Base-by-base conservation (phyloP, 331 rosid species). In the Erythrophleum ivorense region DNA sequence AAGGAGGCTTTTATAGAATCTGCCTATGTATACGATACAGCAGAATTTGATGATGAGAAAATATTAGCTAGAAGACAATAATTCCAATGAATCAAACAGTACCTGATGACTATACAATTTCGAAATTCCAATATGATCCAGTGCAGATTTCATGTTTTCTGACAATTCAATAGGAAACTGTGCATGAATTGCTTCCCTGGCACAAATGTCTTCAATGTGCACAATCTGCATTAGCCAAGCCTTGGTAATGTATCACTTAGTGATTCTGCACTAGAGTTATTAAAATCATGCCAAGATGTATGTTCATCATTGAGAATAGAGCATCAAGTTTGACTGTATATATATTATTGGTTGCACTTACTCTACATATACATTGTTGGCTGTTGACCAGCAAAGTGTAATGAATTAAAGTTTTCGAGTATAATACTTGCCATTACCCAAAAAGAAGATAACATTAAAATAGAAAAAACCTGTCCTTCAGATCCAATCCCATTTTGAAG, bases 21-120 rank as follows among this genome's bases (percentile, higher is more conserved):
- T 73, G 89, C 92, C 99, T 95, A 64, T 10, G 64, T 73, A 67
- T 83, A 79, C 52, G 77, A 78, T 3, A 68, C 24, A 84, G 83
- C 38, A 87, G 76, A 87, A 65, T 69, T 64, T 55, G 41, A 66
- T 53, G 70, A 43, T 60, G 31, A 81, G 82, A 72, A 68, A 80
- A 48, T 64, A 69, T 53, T 38, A 43, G 72, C 71, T 19, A 24
- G 45, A 80, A 86, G 73, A 76, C 16, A 68, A 60, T 52, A 34
- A 40, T 48, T 67, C 62, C 82, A 83, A 13, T 63, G 24, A 75
- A 79, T 81, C 52, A 52, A 80, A 74, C 78, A 84, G 66, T 84
- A 91, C 99, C 98, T 95, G 99, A 83, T 95, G 99, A 82, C 88
- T 88, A 76, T 95, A 95, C 85, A 95, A 83, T 75, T 90, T 90